Conservation (phyloP, 1,284 basidiomycete species). For the Hemileia vastatrix region DNA sequence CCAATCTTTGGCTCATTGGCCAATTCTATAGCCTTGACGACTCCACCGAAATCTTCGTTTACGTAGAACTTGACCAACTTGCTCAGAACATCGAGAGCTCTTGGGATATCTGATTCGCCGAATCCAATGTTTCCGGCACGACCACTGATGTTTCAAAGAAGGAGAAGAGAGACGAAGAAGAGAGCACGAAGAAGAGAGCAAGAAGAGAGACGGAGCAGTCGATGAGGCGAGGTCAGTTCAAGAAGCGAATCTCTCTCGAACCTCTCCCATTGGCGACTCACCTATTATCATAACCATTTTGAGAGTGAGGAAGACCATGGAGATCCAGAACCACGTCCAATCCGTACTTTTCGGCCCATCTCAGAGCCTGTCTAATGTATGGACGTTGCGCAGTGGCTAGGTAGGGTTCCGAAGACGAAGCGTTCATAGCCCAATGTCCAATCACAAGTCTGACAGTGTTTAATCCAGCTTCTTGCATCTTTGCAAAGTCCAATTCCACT, state of each 20-base stretch:
- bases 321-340: constrained; percentile 45
- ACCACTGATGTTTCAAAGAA: constrained; percentile 1
- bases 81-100: constrained; percentile 9
- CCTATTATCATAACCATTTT: too few relatives aligned
- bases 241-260: neutral
- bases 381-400: too few relatives aligned
- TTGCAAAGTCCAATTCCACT: constrained; percentile 46
- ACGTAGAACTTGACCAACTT: constrained; percentile 15
- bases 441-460: constrained; percentile 39
- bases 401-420: neutral
- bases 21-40: constrained; percentile 26
- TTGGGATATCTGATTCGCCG: constrained; percentile 34
- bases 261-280: neutral
- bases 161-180: neutral
- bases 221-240: constrained; percentile 27
- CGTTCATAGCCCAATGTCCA: constrained; percentile 19
- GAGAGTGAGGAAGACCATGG: constrained; percentile 39
- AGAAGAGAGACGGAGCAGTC: constrained; percentile 31
- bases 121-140: constrained; percentile 12
- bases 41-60: constrained; percentile 23
- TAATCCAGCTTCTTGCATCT: constrained; percentile 40
- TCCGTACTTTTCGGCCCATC: constrained; percentile 38
- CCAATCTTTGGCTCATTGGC: neutral
- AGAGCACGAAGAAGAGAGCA: neutral
- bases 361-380: constrained; percentile 36